Evolutionary conservation across 495 filamentous ascomycete species (phyloP), one percentile per base, ranked within the genome.

Genomic region (Cladorrhinum samala): DNA sequence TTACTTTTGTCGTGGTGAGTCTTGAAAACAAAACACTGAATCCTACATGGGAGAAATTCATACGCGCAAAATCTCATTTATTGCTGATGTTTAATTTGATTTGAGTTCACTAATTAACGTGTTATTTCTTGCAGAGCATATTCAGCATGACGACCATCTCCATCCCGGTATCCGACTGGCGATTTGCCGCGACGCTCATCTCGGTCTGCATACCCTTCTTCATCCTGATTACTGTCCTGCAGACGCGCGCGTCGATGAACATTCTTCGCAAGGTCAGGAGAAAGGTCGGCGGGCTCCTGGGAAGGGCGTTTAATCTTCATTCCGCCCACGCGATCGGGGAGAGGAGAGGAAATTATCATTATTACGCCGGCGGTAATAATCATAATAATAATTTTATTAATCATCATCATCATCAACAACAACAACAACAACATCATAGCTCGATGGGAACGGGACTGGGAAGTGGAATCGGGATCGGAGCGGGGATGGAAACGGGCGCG

Each of bases 1-100:
- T 73, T 38, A 69, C 72, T 0, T 73, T 71, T 54, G 66, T 73
- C 9, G 62, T 67, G 41, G 65, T 67, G 18, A 23, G 61, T 59
- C 25, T 33, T 21, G 3, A 6, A 14, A 19, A 1, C 42, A 4
- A 3, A 13, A 17, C 2, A 25, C 16, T 39, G n/a, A n/a, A n/a
- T n/a, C n/a, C n/a, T n/a, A n/a, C n/a, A n/a, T n/a, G n/a, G n/a
- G n/a, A n/a, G n/a, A n/a, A n/a, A n/a, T n/a, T n/a, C n/a, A n/a
- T n/a, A n/a, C n/a, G n/a, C n/a, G n/a, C 27, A 33, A 33, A 33
- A 33, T 33, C 27, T 33, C 43, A 18, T 42, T n/a, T 27, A 6
- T 36, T n/a, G n/a, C n/a, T n/a, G n/a, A n/a, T n/a, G n/a, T n/a
- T n/a, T n/a, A n/a, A n/a, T n/a, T n/a, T n/a, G n/a, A n/a, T n/a